Conservation (phyloP, 306 rosid genomes). For the Erythrophleum fordii region DNA sequence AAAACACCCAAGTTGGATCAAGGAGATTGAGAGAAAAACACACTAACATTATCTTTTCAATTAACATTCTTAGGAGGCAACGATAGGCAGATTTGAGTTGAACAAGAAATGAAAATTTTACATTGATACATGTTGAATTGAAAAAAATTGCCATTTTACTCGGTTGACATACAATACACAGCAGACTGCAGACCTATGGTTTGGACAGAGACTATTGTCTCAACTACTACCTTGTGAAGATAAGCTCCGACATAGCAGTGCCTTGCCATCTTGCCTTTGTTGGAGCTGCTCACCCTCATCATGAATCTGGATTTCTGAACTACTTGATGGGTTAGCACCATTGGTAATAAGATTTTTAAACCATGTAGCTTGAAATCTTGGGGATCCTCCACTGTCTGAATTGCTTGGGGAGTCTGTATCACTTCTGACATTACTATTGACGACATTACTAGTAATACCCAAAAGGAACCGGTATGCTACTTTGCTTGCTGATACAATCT, state of each 20-base stretch:
- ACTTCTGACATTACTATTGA: constrained; percentile 44
- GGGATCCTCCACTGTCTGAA: constrained; percentile 52
- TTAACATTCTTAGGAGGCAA: constrained; percentile 27
- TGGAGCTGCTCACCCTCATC: constrained; percentile 29
- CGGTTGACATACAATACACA: constrained; percentile 29
- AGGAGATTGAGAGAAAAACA: neutral
- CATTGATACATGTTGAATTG: constrained; percentile 44
- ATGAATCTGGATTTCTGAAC: constrained; percentile 51
- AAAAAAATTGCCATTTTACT: constrained; percentile 31
- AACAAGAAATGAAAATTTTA: constrained; percentile 41
- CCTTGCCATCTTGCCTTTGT: constrained; percentile 36
- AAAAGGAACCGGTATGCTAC: constrained; percentile 66
- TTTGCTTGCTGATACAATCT: constrained; percentile 77
- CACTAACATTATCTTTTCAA: neutral
- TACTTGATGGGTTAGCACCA: constrained; percentile 66
- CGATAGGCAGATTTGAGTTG: constrained; percentile 30
- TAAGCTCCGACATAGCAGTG: constrained; percentile 41
- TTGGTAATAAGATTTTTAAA: constrained; percentile 59
- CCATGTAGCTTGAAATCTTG: constrained; percentile 69
- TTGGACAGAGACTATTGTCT: neutral
- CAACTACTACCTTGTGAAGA: constrained; percentile 35
- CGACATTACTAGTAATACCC: constrained; percentile 60
- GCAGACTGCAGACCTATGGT: constrained; percentile 36
- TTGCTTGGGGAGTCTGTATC: constrained; percentile 50
- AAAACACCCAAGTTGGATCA: neutral